phyloP scores from a whole-genome alignment of 345 rosid species.

The Eucalyptus sp. region DNA sequence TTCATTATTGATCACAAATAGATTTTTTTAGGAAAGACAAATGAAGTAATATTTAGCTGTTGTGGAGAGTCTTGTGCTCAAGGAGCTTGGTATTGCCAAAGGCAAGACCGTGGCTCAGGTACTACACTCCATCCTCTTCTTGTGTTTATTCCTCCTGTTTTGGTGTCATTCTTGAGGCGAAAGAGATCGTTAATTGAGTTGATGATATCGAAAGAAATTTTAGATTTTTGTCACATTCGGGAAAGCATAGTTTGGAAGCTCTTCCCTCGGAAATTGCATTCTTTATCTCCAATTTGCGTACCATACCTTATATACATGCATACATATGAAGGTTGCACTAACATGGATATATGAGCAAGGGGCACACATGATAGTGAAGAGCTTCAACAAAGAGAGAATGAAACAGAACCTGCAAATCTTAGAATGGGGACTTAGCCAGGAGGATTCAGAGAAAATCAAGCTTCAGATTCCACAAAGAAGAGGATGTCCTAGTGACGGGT shows the following conservation, averaged over 20 bases:
- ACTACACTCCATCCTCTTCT: too few relatives aligned
- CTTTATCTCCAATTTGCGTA: neutral
- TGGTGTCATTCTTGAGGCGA: neutral
- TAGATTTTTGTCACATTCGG: neutral
- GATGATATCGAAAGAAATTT: neutral
- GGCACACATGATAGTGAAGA: neutral
- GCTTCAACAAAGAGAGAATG: constrained; percentile 1
- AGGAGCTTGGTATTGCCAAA: neutral
- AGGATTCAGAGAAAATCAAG: neutral
- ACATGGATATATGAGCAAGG: neutral
- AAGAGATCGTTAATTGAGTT: too few relatives aligned
- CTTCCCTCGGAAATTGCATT: neutral
- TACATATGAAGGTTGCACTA: neutral
- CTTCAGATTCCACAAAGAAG: neutral
- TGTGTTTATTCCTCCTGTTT: too few relatives aligned
- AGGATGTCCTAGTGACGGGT: neutral
- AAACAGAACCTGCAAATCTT: neutral
- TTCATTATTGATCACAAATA: neutral
- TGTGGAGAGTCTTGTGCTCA: neutral
- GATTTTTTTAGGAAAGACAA: neutral
- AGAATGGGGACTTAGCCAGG: neutral
- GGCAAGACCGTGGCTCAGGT: neutral
- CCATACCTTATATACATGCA: neutral
- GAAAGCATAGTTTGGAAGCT: neutral
- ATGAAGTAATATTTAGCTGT: neutral